A percentile compares a stretch with the other conserved stretches of the same genome.
phyloP scores from a whole-genome alignment of 140 eudicot genomes.

The Anethum foeniculum region DNA sequence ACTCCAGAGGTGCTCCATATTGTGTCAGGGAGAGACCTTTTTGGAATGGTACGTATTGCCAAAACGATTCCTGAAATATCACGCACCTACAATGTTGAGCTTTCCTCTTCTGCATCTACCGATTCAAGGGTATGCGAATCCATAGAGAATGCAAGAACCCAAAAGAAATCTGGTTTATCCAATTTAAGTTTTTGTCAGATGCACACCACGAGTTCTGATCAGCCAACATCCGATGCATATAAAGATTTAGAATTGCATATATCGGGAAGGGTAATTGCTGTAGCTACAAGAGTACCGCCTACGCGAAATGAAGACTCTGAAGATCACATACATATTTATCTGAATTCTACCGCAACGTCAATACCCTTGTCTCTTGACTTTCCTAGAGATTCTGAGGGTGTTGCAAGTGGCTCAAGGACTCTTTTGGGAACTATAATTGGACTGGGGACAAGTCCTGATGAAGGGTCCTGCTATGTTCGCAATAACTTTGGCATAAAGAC shows the following conservation, averaged over 20 bases:
- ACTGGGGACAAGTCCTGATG: slow-evolving; percentile 69
- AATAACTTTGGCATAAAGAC: slow-evolving; percentile 48
- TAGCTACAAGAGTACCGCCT: slow-evolving; percentile 67
- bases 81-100: slow-evolving; percentile 21
- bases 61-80: slow-evolving; percentile 50
- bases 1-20: slow-evolving; percentile 80
- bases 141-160: slow-evolving; percentile 13
- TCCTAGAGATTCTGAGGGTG: slow-evolving; percentile 22
- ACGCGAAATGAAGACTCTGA: slow-evolving; percentile 35
- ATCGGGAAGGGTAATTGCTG: slow-evolving; percentile 71
- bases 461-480: slow-evolving; percentile 62
- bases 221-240: slow-evolving; percentile 51
- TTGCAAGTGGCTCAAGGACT: slow-evolving; percentile 30
- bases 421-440: slow-evolving; percentile 68
- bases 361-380: slow-evolving; percentile 8
- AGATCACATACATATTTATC: slow-evolving; percentile 61
- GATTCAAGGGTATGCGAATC: slow-evolving; percentile 20
- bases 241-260: slow-evolving; percentile 74
- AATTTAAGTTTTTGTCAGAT: slow-evolving; percentile 8
- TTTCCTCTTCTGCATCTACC: slow-evolving; percentile 21
- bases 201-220: slow-evolving; percentile 15
- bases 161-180: slow-evolving; percentile 12
- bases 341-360: slow-evolving; percentile 35
- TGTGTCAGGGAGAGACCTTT: slow-evolving; percentile 80
- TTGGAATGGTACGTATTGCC: slow-evolving; percentile 73